Base-by-base conservation (phyloP, 2,329 filamentous ascomycete genomes). In the Aspergillus sp. region DNA sequence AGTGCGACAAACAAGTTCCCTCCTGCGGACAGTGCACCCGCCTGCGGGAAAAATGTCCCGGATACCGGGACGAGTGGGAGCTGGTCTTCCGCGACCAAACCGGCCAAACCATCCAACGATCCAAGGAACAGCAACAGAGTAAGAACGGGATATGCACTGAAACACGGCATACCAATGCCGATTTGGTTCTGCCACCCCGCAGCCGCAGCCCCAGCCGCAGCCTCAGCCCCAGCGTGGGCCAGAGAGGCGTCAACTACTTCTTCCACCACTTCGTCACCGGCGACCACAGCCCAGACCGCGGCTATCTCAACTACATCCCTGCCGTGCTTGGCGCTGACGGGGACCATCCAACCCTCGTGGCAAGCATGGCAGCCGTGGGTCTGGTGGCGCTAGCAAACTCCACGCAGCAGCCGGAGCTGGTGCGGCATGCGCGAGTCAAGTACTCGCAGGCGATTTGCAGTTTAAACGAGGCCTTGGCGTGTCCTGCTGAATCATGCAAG, bases 41-140 rank as follows among this genome's bases (percentile, higher is more conserved):
- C 12, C 43, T 62, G 7, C 61, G 60, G 8, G 65, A 68, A 48
- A 49, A 43, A 43, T 73, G 69, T 49, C 59, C 62, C 11, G 70
- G 70, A 1, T 73, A 73, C 56, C 69, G 70, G 21, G 68, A 71
- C 59, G 65, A 69, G 62, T 71, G 68, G 64, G 67, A 70, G 12
- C 60, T 73, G 0, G 49, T 72, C 23, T 73, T 72, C 52, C 68
- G 65, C 19, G 65, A 72, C 47, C 66, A 71, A 39, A 70, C 65
- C 11, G 47, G 49, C 43, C 59, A 62, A 3, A 68, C 63, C 14
- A 66, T 68, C 31, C 62, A 58, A 21, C 63, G 65, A 7, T 62
- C 59, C 39, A 58, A 46, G 27, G 46, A 31, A 31, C 56, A 55
- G 39, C 56, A 37, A 23, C 49, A 7, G 15, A 40, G 21, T n/a